These are phyloP conservation scores for Claviceps cyperi DNA, from an alignment of 2,329 filamentous ascomycete genomes.

Conservation along the genomic window DNA sequence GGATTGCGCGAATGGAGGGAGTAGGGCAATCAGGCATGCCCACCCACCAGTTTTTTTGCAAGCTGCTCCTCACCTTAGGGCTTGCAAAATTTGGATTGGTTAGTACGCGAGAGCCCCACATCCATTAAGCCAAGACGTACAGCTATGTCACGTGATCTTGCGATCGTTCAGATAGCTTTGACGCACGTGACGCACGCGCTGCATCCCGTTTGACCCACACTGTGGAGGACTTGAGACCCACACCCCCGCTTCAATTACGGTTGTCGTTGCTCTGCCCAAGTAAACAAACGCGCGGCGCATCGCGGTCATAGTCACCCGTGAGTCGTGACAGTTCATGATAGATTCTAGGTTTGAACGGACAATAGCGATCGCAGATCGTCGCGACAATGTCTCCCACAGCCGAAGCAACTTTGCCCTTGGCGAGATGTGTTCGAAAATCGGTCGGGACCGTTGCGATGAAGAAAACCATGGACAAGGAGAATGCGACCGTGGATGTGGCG, in stretches of 20 bases:
- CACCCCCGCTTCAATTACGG: slow-evolving; percentile 4
- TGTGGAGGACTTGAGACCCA: background rate
- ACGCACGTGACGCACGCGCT: background rate
- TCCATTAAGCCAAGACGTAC: background rate
- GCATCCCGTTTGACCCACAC: background rate
- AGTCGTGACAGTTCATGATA: background rate
- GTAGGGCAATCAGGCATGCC: slow-evolving; percentile 23
- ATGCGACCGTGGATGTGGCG: slow-evolving; percentile 54
- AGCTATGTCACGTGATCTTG: background rate
- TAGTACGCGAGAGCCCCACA: slow-evolving; percentile 14
- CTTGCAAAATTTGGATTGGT: slow-evolving; percentile 26
- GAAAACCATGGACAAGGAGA: slow-evolving; percentile 57
- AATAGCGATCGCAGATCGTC: slow-evolving; percentile 11
- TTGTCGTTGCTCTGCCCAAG: slow-evolving; percentile 13
- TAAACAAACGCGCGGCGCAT: slow-evolving; percentile 24
- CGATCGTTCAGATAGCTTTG: background rate
- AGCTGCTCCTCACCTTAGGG: slow-evolving; percentile 22
- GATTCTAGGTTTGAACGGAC: slow-evolving; percentile 3
- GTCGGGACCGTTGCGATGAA: slow-evolving; percentile 41
- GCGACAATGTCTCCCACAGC: slow-evolving; percentile 18
- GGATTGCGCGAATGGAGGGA: slow-evolving; percentile 23
- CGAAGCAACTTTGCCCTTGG: slow-evolving; percentile 38
- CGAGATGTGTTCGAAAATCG: slow-evolving; percentile 54
- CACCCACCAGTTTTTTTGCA: slow-evolving; percentile 20
- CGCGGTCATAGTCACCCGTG: slow-evolving; percentile 10